These are phyloP conservation scores for Naganishia antarctica DNA, from an alignment of 768 basidiomycete species.

Conservation along the genomic window DNA sequence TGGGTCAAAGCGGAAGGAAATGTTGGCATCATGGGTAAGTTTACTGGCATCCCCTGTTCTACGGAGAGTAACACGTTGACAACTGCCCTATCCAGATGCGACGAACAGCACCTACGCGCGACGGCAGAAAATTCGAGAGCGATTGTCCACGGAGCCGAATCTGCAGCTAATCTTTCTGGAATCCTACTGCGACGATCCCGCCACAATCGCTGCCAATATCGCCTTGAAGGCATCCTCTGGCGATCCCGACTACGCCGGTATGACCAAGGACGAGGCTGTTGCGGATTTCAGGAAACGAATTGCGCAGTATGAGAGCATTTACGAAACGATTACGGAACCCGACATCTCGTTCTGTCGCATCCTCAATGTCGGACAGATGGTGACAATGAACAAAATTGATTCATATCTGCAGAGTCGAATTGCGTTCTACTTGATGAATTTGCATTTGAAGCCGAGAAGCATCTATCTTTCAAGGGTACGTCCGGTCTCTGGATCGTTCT, in stretches of 20 bases:
- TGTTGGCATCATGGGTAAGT: constrained; percentile 89
- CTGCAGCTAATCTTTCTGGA: constrained; percentile 89
- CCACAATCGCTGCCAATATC: constrained; percentile 89
- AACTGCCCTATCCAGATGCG: constrained; percentile 61
- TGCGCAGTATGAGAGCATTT: constrained; percentile 85
- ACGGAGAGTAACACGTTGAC: neutral
- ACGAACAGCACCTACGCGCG: constrained; percentile 72
- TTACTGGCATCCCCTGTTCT: constrained; percentile 10
- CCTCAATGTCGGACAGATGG: constrained; percentile 85
- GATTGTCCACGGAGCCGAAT: constrained; percentile 79
- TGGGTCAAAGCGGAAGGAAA: constrained; percentile 93
- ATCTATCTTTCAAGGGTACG: constrained; percentile 92
- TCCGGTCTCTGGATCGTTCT: constrained; percentile 16
- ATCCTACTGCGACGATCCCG: constrained; percentile 88
- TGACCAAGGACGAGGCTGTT: constrained; percentile 75
- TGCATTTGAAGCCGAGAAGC: constrained; percentile 91
- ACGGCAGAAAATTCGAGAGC: constrained; percentile 67
- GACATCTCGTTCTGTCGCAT: constrained; percentile 86
- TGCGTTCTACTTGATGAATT: constrained; percentile 96
- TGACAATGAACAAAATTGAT: constrained; percentile 73
- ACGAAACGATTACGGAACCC: constrained; percentile 89
- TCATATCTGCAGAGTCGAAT: constrained; percentile 95
- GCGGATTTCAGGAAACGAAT: constrained; percentile 87
- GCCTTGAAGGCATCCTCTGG: constrained; percentile 92
- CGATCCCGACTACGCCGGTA: constrained; percentile 95